These are phyloP conservation scores for Graphilbum ipis-grandicollis DNA, from an alignment of 2,329 filamentous ascomycete species.

Conservation along the genomic window DNA sequence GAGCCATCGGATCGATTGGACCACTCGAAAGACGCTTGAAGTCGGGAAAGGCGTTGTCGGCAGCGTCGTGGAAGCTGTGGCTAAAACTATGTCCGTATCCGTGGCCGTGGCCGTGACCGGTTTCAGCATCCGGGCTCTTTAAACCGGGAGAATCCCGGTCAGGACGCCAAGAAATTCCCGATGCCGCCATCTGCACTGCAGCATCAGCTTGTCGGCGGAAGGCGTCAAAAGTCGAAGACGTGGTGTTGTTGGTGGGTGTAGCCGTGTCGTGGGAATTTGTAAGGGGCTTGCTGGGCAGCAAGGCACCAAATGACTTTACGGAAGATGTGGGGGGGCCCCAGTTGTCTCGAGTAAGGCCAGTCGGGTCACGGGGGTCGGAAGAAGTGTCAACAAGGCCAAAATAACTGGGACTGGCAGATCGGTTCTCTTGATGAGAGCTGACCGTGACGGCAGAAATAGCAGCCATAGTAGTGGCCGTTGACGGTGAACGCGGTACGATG, in stretches of 20 bases:
- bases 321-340: slow-evolving; percentile 60
- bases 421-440: slow-evolving; percentile 21
- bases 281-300: too few relatives aligned
- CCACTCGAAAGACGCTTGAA: too few relatives aligned
- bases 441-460: too few relatives aligned
- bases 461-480: slow-evolving; percentile 1
- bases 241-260: slow-evolving; percentile 20
- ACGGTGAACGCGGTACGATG: neutral
- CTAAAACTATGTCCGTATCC: too few relatives aligned
- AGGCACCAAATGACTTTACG: slow-evolving; percentile 50
- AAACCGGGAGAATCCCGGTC: neutral
- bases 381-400: slow-evolving; percentile 57
- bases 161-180: neutral
- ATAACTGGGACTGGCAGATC: slow-evolving; percentile 62
- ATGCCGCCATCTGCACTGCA: slow-evolving; percentile 24
- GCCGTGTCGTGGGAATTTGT: too few relatives aligned
- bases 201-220: slow-evolving; percentile 59
- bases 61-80: too few relatives aligned
- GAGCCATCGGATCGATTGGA: too few relatives aligned
- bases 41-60: too few relatives aligned
- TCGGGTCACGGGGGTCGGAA: slow-evolving; percentile 45
- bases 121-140: too few relatives aligned
- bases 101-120: too few relatives aligned
- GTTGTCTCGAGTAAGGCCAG: slow-evolving; percentile 46
- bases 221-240: slow-evolving; percentile 60